These are phyloP conservation scores for Amesomyces nigricolor DNA, from an alignment of 2,329 filamentous ascomycete genomes.

Conservation along the genomic window DNA sequence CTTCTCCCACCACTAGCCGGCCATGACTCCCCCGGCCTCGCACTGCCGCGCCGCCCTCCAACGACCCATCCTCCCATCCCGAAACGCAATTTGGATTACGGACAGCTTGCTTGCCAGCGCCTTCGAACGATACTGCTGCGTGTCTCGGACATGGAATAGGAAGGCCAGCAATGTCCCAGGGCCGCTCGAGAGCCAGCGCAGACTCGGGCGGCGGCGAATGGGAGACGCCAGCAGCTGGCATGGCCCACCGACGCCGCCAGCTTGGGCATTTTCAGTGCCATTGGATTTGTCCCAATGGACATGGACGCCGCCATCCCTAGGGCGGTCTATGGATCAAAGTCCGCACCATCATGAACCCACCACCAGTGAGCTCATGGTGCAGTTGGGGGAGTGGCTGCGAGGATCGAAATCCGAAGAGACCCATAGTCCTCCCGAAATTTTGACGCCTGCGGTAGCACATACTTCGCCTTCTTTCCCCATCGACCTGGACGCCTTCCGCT, in stretches of 20 bases:
- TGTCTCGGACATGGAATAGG: conserved; percentile 30
- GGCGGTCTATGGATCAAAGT: conserved; percentile 4
- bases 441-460: not conserved
- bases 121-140: conserved; percentile 42
- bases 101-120: conserved; percentile 49
- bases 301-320: conserved; percentile 45
- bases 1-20: conserved; percentile 3
- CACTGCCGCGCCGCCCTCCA: conserved; percentile 46
- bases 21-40: conserved; percentile 45
- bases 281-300: conserved; percentile 44
- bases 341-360: conserved; percentile 22
- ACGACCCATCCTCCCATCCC: conserved; percentile 34
- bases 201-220: conserved; percentile 50
- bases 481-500: conserved; percentile 11
- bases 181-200: conserved; percentile 50
- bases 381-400: conserved; percentile 16
- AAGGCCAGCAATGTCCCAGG: conserved; percentile 42
- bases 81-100: conserved; percentile 52
- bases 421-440: not conserved
- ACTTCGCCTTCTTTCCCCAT: not conserved
- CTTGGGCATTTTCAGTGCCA: conserved; percentile 44
- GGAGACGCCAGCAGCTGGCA: conserved; percentile 43
- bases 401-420: not conserved
- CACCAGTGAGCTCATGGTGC: conserved; percentile 3
- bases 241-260: conserved; percentile 34